These are phyloP conservation scores for Globisporangium echinulatum DNA, from an alignment of 352 stramenopile genomes.

Conservation along the genomic window DNA sequence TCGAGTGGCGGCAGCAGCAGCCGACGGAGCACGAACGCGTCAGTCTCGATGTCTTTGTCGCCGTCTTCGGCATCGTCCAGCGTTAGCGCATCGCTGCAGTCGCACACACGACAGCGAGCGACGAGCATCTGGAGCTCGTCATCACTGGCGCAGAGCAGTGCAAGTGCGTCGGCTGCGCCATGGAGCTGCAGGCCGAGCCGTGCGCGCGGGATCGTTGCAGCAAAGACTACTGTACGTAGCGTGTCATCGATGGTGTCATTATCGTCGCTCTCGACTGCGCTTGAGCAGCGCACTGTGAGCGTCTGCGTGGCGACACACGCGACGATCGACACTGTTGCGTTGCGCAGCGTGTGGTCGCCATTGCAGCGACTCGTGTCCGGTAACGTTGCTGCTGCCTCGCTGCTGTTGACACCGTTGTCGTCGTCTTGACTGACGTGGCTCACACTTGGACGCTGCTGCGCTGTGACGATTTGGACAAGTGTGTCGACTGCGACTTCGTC, in stretches of 20 bases:
- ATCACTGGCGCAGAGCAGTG: slow-evolving; percentile 7
- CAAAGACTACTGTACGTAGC: background rate
- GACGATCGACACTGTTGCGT: slow-evolving; percentile 1
- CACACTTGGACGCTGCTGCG: background rate
- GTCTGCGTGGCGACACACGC: background rate
- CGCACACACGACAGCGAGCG: slow-evolving; percentile 20
- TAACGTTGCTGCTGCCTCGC: no score
- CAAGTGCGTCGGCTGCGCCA: background rate
- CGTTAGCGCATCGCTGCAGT: background rate
- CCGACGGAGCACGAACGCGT: no score
- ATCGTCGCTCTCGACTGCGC: background rate
- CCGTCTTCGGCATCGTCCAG: no score
- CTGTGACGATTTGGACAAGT: background rate
- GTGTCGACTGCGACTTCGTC: background rate
- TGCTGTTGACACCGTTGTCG: background rate
- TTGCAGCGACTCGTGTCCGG: no score
- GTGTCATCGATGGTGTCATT: background rate
- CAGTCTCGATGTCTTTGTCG: no score
- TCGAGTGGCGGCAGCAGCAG: no score
- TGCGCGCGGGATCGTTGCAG: background rate
- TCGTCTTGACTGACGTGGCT: background rate
- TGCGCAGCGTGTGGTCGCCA: background rate
- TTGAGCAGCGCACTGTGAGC: slow-evolving; percentile 2
- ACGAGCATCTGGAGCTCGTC: slow-evolving; percentile 10
- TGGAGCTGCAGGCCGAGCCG: background rate